Conservation (phyloP, 1,139 yeast genomes). For the Debaryomyces sp. region DNA sequence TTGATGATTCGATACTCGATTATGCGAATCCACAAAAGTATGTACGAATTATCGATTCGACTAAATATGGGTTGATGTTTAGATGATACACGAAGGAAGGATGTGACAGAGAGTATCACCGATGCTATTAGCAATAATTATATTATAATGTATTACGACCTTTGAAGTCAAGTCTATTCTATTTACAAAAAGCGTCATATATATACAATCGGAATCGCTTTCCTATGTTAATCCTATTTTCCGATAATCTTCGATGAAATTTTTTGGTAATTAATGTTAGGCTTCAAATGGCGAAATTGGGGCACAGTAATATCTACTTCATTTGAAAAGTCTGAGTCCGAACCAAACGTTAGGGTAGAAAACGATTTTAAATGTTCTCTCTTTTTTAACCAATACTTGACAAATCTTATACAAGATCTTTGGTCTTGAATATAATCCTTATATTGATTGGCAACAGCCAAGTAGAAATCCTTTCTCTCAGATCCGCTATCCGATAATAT, state of each 20-base stretch:
- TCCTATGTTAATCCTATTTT: neutral
- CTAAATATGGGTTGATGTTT: neutral
- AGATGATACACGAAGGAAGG: neutral
- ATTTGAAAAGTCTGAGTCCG: constrained; percentile 19
- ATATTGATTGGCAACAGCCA: constrained; percentile 57
- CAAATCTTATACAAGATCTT: constrained; percentile 32
- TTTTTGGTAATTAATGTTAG: constrained; percentile 32
- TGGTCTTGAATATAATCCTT: constrained; percentile 47
- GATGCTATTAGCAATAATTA: neutral
- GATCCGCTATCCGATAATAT: constrained; percentile 47
- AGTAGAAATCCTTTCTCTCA: constrained; percentile 57
- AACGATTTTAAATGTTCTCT: constrained; percentile 24
- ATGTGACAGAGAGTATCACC: neutral
- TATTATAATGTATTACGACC: neutral
- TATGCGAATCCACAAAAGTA: constrained; percentile 5
- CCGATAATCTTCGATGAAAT: constrained; percentile 21
- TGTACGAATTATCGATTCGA: neutral
- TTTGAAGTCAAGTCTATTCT: neutral
- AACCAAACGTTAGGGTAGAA: constrained; percentile 23
- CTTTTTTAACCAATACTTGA: constrained; percentile 36
- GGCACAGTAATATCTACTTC: constrained; percentile 28
- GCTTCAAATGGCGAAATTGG: constrained; percentile 28
- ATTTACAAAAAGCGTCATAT: constrained; percentile 4
- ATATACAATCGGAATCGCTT: constrained; percentile 1
- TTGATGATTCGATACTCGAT: neutral